A percentile compares a stretch with the other conserved stretches of the same genome.
phyloP scores from a whole-genome alignment of 805 yeast genomes.

The Scheffersomyces coipomensis region DNA sequence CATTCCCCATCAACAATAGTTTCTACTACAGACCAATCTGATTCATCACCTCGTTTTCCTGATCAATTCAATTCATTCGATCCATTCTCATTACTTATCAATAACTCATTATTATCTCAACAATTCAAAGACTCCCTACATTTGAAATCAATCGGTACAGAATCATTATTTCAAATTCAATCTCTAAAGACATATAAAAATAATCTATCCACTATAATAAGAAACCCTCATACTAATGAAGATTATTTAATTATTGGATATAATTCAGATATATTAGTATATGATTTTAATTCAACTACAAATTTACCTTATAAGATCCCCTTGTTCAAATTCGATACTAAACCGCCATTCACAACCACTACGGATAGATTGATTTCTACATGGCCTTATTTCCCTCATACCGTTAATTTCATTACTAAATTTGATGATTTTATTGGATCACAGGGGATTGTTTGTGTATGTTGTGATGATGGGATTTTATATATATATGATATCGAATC shows the following conservation, averaged over 20 bases:
- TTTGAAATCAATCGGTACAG: slow-evolving; percentile 21
- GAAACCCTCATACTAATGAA: slow-evolving; percentile 8
- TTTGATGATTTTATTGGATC: slow-evolving; percentile 28
- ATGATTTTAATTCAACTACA: slow-evolving; percentile 24
- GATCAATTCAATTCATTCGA: too few species aligned
- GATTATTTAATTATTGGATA: slow-evolving; percentile 29
- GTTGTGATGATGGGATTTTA: slow-evolving; percentile 55
- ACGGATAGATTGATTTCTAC: slow-evolving; percentile 45
- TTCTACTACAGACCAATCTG: background rate
- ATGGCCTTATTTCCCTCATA: slow-evolving; percentile 55
- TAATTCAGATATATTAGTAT: slow-evolving; percentile 34
- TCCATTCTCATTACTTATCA: too few species aligned
- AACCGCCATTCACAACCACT: slow-evolving; percentile 39
- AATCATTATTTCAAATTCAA: slow-evolving; percentile 17
- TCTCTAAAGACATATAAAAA: slow-evolving; percentile 39
- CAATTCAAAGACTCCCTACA: slow-evolving; percentile 33
- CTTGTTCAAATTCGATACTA: slow-evolving; percentile 36
- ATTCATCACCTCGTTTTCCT: background rate
- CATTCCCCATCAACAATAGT: background rate
- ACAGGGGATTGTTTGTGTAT: slow-evolving; percentile 44
- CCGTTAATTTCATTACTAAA: slow-evolving; percentile 49
- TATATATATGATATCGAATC: slow-evolving; percentile 34
- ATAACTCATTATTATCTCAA: slow-evolving; percentile 31
- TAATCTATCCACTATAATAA: slow-evolving; percentile 29
- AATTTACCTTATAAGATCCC: slow-evolving; percentile 25